Evolutionary conservation across 2,329 filamentous ascomycete genomes (phyloP).

Genomic region (Blastomyces percursus): DNA sequence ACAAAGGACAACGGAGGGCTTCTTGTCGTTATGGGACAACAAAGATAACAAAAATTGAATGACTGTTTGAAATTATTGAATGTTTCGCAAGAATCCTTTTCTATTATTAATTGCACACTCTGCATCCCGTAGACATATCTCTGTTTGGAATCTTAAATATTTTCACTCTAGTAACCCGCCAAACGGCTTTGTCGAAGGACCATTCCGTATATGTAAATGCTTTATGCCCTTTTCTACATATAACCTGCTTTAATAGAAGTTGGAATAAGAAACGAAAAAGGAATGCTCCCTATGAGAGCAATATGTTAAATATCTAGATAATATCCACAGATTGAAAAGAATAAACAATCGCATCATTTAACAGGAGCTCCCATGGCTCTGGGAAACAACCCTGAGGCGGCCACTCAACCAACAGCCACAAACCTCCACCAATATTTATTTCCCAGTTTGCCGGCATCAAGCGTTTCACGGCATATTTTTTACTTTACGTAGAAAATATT

Average conservation of each 20-base stretch:
- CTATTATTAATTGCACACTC: not conserved
- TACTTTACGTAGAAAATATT: not conserved
- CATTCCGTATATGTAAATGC: not conserved
- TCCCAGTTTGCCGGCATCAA: not conserved
- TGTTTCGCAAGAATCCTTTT: not conserved
- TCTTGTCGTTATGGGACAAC: not conserved
- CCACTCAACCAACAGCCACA: not conserved
- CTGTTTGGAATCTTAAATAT: not conserved
- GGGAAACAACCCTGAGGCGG: not conserved
- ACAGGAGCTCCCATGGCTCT: no score
- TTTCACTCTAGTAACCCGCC: not conserved
- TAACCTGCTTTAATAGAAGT: not conserved
- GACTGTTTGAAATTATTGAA: not conserved
- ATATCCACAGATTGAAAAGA: not conserved
- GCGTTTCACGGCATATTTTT: not conserved
- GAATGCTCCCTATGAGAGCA: not conserved
- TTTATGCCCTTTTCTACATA: not conserved
- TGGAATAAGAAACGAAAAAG: not conserved
- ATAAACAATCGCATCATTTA: not conserved
- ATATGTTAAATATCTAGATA: not conserved
- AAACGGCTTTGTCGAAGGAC: not conserved
- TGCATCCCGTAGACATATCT: not conserved
- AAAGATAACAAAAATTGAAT: not conserved
- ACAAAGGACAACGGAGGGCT: not conserved
- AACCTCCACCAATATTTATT: not conserved